These are phyloP conservation scores for Myriosclerotinia duriaeana DNA, from an alignment of 2,329 filamentous ascomycete species.

Conservation along the genomic window DNA sequence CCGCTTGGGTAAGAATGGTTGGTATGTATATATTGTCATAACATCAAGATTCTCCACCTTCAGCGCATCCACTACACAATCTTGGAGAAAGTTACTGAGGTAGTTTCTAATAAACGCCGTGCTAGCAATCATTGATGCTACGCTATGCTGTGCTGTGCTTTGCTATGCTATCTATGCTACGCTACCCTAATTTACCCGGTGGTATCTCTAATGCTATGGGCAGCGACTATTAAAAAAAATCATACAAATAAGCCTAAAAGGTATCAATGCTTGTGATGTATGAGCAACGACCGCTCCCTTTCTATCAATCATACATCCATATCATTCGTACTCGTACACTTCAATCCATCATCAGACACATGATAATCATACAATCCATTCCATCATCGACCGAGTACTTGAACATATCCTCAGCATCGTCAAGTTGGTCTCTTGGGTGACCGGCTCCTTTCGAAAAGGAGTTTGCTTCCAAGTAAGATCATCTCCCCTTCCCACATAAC, in stretches of 20 bases:
- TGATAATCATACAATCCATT: slow-evolving; percentile 7
- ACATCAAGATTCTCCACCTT: not conserved
- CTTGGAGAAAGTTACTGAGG: not conserved
- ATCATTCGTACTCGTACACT: not conserved
- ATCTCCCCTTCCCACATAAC: not conserved
- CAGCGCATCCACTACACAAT: not conserved
- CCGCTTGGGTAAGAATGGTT: not conserved
- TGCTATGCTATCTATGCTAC: not conserved
- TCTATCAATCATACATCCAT: not conserved
- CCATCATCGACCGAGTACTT: too few relatives aligned
- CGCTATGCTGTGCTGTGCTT: not conserved
- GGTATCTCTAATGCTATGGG: not conserved
- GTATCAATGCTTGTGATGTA: not conserved
- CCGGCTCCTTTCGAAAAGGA: too few relatives aligned
- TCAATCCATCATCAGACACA: slow-evolving; percentile 1
- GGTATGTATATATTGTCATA: not conserved
- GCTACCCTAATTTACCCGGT: not conserved
- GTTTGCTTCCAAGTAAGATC: too few relatives aligned
- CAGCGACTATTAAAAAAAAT: not conserved
- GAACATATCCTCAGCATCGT: too few relatives aligned
- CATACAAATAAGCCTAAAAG: slow-evolving; percentile 1
- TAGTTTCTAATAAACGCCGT: too few relatives aligned
- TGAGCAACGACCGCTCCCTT: not conserved
- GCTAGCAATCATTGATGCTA: not conserved
- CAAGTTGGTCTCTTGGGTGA: too few relatives aligned